A percentile compares a stretch with the other conserved stretches of the same genome.
Conservation (phyloP, 768 basidiomycete genomes). For the Dictyophora rubrovolvata region DNA sequence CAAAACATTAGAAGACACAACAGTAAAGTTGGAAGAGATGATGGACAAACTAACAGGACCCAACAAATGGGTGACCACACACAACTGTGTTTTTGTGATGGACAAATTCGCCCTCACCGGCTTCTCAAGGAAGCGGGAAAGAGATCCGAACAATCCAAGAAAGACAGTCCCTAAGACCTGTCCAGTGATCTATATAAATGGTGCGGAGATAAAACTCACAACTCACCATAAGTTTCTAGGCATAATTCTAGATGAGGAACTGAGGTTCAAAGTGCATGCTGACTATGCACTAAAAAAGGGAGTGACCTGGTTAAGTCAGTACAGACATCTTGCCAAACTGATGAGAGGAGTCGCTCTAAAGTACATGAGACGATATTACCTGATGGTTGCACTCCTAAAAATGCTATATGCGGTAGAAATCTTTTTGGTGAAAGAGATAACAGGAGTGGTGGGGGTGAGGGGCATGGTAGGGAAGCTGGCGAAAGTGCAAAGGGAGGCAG, state of each 20-base stretch:
- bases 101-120: neutral
- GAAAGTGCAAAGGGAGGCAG: slow-evolving; percentile 16
- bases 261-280: slow-evolving; percentile 19
- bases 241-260: slow-evolving; percentile 20
- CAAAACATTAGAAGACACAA: slow-evolving; percentile 39
- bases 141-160: neutral
- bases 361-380: slow-evolving; percentile 18
- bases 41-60: neutral
- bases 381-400: slow-evolving; percentile 18
- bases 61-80: slow-evolving; percentile 13
- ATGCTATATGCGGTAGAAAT: slow-evolving; percentile 26
- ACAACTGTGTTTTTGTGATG: slow-evolving; percentile 18
- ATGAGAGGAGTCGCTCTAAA: slow-evolving; percentile 14
- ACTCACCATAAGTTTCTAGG: slow-evolving; percentile 22
- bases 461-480: slow-evolving; percentile 8
- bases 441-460: neutral
- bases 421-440: slow-evolving; percentile 6
- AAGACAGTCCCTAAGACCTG: neutral
- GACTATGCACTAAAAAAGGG: slow-evolving; percentile 1
- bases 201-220: slow-evolving; percentile 13
- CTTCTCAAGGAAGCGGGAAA: neutral
- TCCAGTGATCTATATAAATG: slow-evolving; percentile 10
- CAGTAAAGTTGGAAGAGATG: neutral
- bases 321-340: slow-evolving; percentile 15
- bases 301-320: neutral